These are phyloP conservation scores for Jatropha curcas DNA, from an alignment of 345 rosid species.

Conservation along the genomic window DNA sequence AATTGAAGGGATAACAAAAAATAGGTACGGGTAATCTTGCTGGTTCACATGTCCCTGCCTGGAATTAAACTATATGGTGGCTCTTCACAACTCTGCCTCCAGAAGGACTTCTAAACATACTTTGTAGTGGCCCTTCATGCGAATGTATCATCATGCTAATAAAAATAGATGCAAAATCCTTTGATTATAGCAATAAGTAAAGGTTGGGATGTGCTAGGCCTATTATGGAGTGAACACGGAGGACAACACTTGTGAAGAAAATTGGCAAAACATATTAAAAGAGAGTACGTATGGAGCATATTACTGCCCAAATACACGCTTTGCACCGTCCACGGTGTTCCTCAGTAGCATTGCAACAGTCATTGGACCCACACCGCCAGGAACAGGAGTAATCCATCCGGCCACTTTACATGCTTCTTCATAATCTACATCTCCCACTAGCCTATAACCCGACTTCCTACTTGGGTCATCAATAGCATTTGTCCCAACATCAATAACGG, in stretches of 20 bases:
- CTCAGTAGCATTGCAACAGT: conserved; percentile 89
- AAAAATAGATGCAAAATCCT: background rate
- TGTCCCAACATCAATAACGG: conserved; percentile 91
- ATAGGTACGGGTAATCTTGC: too few species aligned
- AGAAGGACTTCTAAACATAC: too few species aligned
- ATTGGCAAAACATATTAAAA: background rate
- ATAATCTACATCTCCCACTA: conserved; percentile 94
- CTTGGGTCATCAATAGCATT: conserved; percentile 74
- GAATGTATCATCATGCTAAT: too few species aligned
- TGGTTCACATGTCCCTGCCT: too few species aligned
- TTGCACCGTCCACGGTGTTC: conserved; percentile 84
- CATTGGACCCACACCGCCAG: conserved; percentile 98
- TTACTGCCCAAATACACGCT: conserved; percentile 54
- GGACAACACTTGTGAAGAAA: background rate
- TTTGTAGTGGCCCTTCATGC: too few species aligned
- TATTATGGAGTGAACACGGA: background rate
- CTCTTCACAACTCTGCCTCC: too few species aligned
- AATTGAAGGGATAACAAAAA: too few species aligned
- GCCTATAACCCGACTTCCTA: conserved; percentile 74
- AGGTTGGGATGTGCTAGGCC: background rate
- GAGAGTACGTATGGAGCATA: too few species aligned
- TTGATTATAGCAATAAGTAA: background rate
- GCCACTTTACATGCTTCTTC: conserved; percentile 76
- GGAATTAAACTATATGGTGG: too few species aligned
- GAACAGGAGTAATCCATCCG: conserved; percentile 86